Conservation (phyloP, 192 early-diverging fungal genomes). For the Backusella morwellensis region DNA sequence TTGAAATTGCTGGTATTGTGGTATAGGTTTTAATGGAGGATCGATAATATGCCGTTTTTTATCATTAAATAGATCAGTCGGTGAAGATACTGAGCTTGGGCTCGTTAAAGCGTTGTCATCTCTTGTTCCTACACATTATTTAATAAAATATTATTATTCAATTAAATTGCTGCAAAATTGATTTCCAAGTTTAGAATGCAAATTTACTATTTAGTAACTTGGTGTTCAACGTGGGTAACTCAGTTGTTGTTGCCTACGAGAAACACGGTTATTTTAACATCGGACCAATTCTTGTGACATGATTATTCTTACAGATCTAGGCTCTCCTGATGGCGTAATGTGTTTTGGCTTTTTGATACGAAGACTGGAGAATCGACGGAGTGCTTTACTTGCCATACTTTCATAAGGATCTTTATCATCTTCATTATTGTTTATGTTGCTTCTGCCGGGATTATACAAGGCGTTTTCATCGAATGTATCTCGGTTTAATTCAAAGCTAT, state of each 20-base stretch:
- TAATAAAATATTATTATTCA: not conserved
- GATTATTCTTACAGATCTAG: not conserved
- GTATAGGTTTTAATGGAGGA: not conserved
- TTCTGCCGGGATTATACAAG: not conserved
- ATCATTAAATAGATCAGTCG: not conserved
- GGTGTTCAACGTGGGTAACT: conserved; percentile 5
- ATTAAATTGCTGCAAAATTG: not conserved
- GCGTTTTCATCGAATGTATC: conserved; percentile 7
- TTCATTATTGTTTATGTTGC: not conserved
- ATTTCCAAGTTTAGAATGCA: not conserved
- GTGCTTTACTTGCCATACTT: conserved; percentile 4
- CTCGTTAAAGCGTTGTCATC: not conserved
- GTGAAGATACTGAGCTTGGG: not conserved
- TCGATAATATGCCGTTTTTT: not conserved
- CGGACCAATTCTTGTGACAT: not conserved
- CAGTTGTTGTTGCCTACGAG: not conserved
- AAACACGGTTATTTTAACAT: not conserved
- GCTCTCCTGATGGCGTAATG: not conserved
- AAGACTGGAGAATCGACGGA: not conserved
- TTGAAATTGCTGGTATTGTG: not conserved
- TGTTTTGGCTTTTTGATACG: conserved; percentile 5
- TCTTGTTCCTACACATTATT: not conserved
- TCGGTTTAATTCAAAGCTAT: not conserved
- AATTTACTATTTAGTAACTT: conserved; percentile 4
- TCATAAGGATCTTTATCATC: not conserved